phyloP scores from a whole-genome alignment of 371 early-diverging fungal species.

The Mucor velutinosus region DNA sequence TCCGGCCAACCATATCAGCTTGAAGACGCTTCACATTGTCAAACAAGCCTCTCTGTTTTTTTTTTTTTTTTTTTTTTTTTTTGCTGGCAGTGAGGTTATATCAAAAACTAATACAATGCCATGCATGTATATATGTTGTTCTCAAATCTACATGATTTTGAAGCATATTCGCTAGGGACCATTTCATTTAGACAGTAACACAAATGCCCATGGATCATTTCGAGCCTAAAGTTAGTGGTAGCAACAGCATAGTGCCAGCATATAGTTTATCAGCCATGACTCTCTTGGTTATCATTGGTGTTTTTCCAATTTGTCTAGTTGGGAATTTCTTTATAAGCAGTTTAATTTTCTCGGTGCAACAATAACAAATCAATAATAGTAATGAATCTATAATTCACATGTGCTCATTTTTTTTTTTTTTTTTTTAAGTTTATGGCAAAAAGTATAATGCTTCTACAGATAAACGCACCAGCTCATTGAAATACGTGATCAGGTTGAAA shows the following conservation, averaged over 20 bases:
- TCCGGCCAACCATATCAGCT: background rate
- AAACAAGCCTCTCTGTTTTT: no score
- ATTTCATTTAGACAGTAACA: background rate
- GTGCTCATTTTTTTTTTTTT: background rate
- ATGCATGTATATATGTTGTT: no score
- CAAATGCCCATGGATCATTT: background rate
- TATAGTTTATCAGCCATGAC: background rate
- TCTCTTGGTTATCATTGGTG: background rate
- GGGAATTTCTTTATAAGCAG: background rate
- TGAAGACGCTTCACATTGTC: no score
- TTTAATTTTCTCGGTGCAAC: constrained; percentile 1
- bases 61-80: background rate
- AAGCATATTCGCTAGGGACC: background rate
- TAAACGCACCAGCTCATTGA: background rate
- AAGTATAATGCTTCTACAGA: background rate
- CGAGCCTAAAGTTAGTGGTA: background rate
- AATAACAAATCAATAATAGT: constrained; percentile 1
- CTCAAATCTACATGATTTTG: background rate
- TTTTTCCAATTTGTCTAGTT: background rate
- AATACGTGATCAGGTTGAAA: background rate
- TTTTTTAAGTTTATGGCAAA: background rate
- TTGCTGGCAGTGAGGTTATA: no score
- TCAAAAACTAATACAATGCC: background rate
- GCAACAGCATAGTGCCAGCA: background rate
- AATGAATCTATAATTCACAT: background rate